phyloP scores from a whole-genome alignment of 305 asterid species.

The Rubia occidens region DNA sequence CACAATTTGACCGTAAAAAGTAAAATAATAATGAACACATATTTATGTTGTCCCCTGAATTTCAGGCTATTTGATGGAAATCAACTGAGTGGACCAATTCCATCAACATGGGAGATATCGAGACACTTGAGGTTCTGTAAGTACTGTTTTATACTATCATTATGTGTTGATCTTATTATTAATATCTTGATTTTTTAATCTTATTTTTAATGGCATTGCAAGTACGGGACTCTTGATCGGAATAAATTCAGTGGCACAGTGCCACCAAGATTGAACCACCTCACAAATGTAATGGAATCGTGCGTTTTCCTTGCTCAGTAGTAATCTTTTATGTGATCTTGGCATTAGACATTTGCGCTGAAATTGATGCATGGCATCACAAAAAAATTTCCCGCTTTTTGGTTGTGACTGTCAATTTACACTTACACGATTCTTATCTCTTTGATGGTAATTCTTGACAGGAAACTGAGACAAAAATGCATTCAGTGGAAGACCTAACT shows the following conservation, averaged over 20 bases:
- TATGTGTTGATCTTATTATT: constrained; percentile 1
- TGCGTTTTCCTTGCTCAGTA: constrained; percentile 30
- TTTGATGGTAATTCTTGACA: too few species aligned
- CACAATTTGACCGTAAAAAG: too few species aligned
- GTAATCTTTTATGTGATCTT: neutral
- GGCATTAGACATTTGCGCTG: neutral
- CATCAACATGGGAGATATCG: constrained; percentile 54
- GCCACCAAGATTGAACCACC: constrained; percentile 66
- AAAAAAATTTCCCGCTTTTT: too few species aligned
- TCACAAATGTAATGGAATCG: constrained; percentile 62
- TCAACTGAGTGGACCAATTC: constrained; percentile 57
- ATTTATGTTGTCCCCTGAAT: neutral
- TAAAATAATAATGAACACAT: neutral
- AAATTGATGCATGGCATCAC: too few species aligned
- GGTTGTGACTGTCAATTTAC: too few species aligned
- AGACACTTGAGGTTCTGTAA: constrained; percentile 88
- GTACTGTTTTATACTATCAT: constrained; percentile 27
- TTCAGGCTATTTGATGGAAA: constrained; percentile 64
- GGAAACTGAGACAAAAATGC: too few species aligned
- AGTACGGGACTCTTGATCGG: constrained; percentile 78
- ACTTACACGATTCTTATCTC: too few species aligned
- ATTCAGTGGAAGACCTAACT: too few species aligned
- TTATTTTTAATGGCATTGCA: constrained; percentile 1
- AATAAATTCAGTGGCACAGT: constrained; percentile 50
- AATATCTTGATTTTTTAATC: neutral